Conservation (phyloP, 306 rosid genomes). For the Dryas drummondii region DNA sequence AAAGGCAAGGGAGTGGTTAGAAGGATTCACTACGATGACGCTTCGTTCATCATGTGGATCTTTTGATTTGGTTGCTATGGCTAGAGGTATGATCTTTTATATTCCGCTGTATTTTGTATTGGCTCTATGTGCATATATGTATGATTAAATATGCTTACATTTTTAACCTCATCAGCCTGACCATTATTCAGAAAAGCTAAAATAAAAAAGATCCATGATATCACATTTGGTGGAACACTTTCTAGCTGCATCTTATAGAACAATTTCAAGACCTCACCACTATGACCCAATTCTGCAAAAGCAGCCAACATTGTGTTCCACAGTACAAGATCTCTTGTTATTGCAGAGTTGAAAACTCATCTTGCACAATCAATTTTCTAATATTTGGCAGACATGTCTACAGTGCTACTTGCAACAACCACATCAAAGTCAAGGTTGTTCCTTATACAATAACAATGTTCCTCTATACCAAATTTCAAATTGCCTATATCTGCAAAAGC, state of each 20-base stretch:
- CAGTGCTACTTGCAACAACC: conserved; percentile 52
- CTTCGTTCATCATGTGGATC: no score
- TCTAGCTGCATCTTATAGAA: conserved; percentile 78
- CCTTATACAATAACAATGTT: conserved; percentile 65
- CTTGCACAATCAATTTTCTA: conserved; percentile 54
- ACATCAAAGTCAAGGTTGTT: conserved; percentile 59
- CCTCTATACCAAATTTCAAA: conserved; percentile 55
- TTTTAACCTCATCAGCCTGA: conserved; percentile 58
- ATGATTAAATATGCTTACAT: no score
- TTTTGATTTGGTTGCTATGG: no score
- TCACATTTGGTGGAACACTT: conserved; percentile 58
- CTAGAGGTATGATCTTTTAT: no score
- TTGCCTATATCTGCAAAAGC: conserved; percentile 57
- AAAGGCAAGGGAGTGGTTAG: no score
- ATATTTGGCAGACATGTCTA: conserved; percentile 78
- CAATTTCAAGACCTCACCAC: conserved; percentile 75
- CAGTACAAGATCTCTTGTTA: conserved; percentile 54
- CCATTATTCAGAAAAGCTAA: conserved; percentile 65
- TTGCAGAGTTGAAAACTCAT: conserved; percentile 40
- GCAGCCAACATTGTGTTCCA: conserved; percentile 85
- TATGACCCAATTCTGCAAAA: conserved; percentile 63
- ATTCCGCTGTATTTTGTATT: no score
- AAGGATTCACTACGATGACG: no score
- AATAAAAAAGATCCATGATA: conserved; percentile 78
- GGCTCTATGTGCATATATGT: no score